phyloP scores from a whole-genome alignment of 1,284 basidiomycete genomes.

The Cutaneotrichosporon sp. region DNA sequence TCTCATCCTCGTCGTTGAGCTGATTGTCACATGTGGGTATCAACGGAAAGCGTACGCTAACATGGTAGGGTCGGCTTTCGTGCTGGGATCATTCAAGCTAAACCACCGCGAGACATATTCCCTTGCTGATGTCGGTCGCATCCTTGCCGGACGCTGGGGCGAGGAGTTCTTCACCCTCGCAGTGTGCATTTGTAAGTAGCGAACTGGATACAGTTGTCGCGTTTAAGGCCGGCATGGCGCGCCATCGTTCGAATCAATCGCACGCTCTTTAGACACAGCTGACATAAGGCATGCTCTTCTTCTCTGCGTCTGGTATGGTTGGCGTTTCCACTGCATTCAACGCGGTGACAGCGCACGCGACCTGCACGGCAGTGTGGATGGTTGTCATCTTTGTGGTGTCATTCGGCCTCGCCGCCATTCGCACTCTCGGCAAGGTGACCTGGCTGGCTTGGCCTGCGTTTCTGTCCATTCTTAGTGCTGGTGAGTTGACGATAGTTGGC shows the following conservation, averaged over 20 bases:
- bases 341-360: slow-evolving; percentile 38
- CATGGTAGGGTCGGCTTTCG: slow-evolving; percentile 12
- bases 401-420: slow-evolving; percentile 34
- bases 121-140: slow-evolving; percentile 30
- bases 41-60: slow-evolving; percentile 6
- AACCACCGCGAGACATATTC: slow-evolving; percentile 24
- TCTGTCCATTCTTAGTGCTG: slow-evolving; percentile 31
- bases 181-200: slow-evolving; percentile 16
- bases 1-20: slow-evolving; percentile 47
- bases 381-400: slow-evolving; percentile 33
- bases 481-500: slow-evolving; percentile 1
- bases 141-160: slow-evolving; percentile 14
- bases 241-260: too few relatives aligned
- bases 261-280: too few relatives aligned
- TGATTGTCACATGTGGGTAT: slow-evolving; percentile 36
- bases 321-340: slow-evolving; percentile 47
- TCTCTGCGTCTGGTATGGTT: slow-evolving; percentile 28
- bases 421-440: slow-evolving; percentile 42
- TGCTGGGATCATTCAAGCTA: slow-evolving; percentile 24
- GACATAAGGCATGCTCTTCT: slow-evolving; percentile 26
- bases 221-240: too few relatives aligned
- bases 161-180: slow-evolving; percentile 19
- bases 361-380: slow-evolving; percentile 44
- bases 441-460: slow-evolving; percentile 44
- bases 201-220: neutral